Evolutionary conservation across 2,329 filamentous ascomycete species (phyloP).

Genomic region (Alternaria triticina): DNA sequence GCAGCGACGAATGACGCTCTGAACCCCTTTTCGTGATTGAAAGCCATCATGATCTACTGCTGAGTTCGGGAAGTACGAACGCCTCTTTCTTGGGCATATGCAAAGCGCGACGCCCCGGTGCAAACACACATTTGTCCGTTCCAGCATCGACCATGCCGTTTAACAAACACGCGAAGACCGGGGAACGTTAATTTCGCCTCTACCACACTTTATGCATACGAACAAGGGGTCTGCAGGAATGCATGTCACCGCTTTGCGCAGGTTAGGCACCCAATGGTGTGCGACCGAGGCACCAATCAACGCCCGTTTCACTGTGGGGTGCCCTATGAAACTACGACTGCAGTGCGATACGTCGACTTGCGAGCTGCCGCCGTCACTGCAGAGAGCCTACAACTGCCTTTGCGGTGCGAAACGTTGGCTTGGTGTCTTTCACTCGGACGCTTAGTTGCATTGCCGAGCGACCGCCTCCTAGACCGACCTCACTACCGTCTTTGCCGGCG

Average conservation of each 20-base stretch:
- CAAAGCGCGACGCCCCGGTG: conserved; percentile 3
- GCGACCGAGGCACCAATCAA: conserved; percentile 36
- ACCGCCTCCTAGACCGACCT: conserved; percentile 21
- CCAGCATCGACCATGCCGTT: conserved; percentile 22
- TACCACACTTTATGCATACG: conserved; percentile 27
- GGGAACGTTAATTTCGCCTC: conserved; percentile 25
- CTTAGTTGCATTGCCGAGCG: conserved; percentile 27
- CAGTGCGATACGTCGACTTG: conserved; percentile 41
- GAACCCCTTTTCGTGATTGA: conserved; percentile 3
- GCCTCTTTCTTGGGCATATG: conserved; percentile 4
- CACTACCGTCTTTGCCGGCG: conserved; percentile 31
- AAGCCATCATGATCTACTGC: neutral
- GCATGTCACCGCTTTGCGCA: conserved; percentile 43
- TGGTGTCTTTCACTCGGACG: conserved; percentile 22
- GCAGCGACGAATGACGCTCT: conserved; percentile 1
- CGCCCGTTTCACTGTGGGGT: conserved; percentile 16
- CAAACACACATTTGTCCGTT: conserved; percentile 4
- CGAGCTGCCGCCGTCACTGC: conserved; percentile 38
- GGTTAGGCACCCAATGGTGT: conserved; percentile 27
- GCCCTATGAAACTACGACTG: conserved; percentile 33
- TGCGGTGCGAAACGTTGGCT: conserved; percentile 26
- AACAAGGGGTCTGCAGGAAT: conserved; percentile 39
- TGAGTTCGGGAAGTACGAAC: neutral
- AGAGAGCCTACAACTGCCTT: conserved; percentile 34
- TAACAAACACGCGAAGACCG: conserved; percentile 14